Evolutionary conservation across 2,329 filamentous ascomycete genomes (phyloP), one percentile per base, ranked within the genome.

Genomic region (Nectriaceae sp.): DNA sequence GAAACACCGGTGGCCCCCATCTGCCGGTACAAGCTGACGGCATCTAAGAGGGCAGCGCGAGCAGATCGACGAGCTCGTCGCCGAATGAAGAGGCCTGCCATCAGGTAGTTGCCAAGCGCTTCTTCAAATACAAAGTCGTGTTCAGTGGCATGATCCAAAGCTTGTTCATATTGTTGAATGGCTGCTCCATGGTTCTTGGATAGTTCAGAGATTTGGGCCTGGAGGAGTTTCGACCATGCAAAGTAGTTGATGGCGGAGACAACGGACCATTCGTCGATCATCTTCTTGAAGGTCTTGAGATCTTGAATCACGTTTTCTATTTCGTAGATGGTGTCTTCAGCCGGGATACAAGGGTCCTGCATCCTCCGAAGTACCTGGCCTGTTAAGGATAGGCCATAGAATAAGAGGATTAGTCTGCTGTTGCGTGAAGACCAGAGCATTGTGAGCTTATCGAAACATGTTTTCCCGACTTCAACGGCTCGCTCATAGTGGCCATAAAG

Each of bases 171-270:
- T 38, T 79, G 72, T 20, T 72, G 72, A 26, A 91, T 75, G 6
- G 86, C 83, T 3, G 68, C 62, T 3, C 80, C 83, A 50, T 83
- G 76, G 26, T 85, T 70, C 6, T 70, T 70, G 4, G 74, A 71
- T 46, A 89, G 72, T 56, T 92, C 88, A 3, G 80, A 77, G 16
- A 89, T 71, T 57, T 90, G 85, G 2, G 87, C 88, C 46, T 83
- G 79, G 1, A 93, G 73, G 13, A 90, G 71, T 48, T 78, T 80
- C 4, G 85, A 82, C 84, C 86, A 91, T 1, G 79, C 71, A 10
- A 84, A 70, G 64, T 90, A 92, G 66, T 92, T 92, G 59, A 88
- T 77, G 42, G 85, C 77, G 15, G 82, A 87, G 21, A 87, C 76
- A 1, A 74, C 64, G 42, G 84, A 77, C 75, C 85, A 89, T 42